Evolutionary conservation across 805 yeast genomes (phyloP).

Genomic region (Metschnikowia arizonensis): DNA sequence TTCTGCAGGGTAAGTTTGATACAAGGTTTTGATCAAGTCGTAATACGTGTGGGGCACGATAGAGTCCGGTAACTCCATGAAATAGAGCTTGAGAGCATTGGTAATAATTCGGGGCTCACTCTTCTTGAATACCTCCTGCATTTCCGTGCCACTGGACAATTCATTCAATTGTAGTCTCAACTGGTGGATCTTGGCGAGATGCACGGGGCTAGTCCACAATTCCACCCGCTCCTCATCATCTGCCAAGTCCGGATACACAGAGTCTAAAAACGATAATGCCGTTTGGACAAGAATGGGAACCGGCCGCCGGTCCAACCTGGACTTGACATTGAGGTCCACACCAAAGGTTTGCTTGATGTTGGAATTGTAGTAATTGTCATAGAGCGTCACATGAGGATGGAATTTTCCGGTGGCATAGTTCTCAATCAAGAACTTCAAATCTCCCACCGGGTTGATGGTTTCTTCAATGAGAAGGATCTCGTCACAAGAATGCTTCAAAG

Average conservation of each 20-base stretch:
- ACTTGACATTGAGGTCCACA: conserved; percentile 65
- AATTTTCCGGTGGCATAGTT: conserved; percentile 71
- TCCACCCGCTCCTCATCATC: conserved; percentile 65
- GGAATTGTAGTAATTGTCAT: conserved; percentile 76
- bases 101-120: conserved; percentile 58
- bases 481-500: conserved; percentile 56
- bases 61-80: conserved; percentile 78
- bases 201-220: conserved; percentile 66
- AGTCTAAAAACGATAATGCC: conserved; percentile 63
- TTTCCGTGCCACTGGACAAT: conserved; percentile 25
- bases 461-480: conserved; percentile 63
- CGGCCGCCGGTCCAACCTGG: conserved; percentile 65
- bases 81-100: conserved; percentile 64
- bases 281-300: conserved; percentile 68
- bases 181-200: conserved; percentile 55
- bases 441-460: conserved; percentile 64
- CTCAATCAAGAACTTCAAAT: conserved; percentile 61
- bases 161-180: conserved; percentile 53
- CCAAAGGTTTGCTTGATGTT: conserved; percentile 73
- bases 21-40: conserved; percentile 66
- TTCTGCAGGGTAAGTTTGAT: conserved; percentile 36
- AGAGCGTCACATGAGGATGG: conserved; percentile 65
- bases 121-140: conserved; percentile 31
- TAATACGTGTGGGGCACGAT: conserved; percentile 60
- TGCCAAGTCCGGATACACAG: conserved; percentile 61